Conservation (phyloP, 164 flowering plant species). For the Vitis riparia region DNA sequence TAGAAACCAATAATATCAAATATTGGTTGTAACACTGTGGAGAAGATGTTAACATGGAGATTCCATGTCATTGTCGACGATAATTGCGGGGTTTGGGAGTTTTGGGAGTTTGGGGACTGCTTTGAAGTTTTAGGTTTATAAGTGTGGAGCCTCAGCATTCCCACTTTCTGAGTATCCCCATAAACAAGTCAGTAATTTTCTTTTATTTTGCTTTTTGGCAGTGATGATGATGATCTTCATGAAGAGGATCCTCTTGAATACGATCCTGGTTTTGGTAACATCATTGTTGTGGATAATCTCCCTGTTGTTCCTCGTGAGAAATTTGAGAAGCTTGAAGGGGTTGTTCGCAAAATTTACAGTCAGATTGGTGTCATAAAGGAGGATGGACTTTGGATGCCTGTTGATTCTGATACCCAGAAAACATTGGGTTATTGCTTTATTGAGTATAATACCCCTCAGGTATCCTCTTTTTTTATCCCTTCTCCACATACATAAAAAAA, state of each 20-base stretch:
- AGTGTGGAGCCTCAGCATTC: too few species aligned
- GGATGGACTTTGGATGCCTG: constrained; percentile 88
- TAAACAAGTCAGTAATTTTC: neutral
- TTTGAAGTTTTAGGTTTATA: too few species aligned
- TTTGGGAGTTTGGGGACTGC: too few species aligned
- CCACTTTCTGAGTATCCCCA: too few species aligned
- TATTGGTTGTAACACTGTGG: too few species aligned
- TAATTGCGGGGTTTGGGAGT: too few species aligned
- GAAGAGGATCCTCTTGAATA: constrained; percentile 61
- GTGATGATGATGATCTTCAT: constrained; percentile 73
- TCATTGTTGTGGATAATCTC: constrained; percentile 81
- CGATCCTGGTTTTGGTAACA: constrained; percentile 64
- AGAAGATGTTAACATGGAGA: too few species aligned
- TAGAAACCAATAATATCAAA: too few species aligned
- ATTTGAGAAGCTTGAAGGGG: constrained; percentile 83
- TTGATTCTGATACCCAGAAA: constrained; percentile 55
- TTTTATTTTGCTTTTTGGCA: constrained; percentile 11
- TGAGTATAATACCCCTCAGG: constrained; percentile 88
- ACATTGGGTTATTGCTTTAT: constrained; percentile 85
- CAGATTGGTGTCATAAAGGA: constrained; percentile 84
- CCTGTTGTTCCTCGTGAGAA: constrained; percentile 88
- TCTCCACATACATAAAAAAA: neutral
- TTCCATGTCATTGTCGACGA: too few species aligned
- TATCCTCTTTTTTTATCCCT: constrained; percentile 10
- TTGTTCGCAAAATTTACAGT: constrained; percentile 73